phyloP scores from a whole-genome alignment of 169 alveolate species.

The Hammondia hammondi region DNA sequence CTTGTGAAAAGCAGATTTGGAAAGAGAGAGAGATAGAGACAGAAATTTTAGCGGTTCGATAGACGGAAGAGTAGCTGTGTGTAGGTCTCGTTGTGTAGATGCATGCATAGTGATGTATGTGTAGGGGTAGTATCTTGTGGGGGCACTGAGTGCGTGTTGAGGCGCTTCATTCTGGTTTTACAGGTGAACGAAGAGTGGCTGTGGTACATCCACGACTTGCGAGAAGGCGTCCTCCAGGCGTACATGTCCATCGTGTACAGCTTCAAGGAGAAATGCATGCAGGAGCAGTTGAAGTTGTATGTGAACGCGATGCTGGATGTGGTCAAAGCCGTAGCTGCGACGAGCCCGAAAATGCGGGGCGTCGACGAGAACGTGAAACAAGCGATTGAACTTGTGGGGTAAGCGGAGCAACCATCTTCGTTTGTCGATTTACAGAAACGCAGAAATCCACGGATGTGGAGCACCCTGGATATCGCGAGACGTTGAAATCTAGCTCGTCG shows the following conservation, averaged over 20 bases:
- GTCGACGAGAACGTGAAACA: constrained; percentile 60
- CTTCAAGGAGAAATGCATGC: constrained; percentile 85
- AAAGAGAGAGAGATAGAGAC: not conserved
- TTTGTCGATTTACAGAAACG: too few relatives aligned
- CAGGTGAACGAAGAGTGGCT: constrained; percentile 92
- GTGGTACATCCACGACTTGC: constrained; percentile 88
- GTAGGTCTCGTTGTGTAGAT: not conserved
- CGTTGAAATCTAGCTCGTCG: too few relatives aligned
- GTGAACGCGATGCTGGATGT: constrained; percentile 86
- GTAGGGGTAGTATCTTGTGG: not conserved
- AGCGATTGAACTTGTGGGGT: constrained; percentile 68
- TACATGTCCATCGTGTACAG: constrained; percentile 90
- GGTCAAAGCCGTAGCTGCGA: constrained; percentile 80
- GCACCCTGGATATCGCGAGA: too few relatives aligned
- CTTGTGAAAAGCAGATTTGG: too few relatives aligned
- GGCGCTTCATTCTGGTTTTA: not conserved
- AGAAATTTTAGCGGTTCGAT: not conserved
- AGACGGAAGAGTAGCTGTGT: not conserved
- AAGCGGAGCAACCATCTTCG: not conserved
- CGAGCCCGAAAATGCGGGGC: constrained; percentile 71
- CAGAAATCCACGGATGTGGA: too few relatives aligned
- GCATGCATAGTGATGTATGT: not conserved
- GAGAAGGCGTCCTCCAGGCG: constrained; percentile 89
- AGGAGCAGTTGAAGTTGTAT: constrained; percentile 80
- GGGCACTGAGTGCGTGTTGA: not conserved